phyloP scores from a whole-genome alignment of 208 protist genomes.

The Blastocrithidia nonstop region DNA sequence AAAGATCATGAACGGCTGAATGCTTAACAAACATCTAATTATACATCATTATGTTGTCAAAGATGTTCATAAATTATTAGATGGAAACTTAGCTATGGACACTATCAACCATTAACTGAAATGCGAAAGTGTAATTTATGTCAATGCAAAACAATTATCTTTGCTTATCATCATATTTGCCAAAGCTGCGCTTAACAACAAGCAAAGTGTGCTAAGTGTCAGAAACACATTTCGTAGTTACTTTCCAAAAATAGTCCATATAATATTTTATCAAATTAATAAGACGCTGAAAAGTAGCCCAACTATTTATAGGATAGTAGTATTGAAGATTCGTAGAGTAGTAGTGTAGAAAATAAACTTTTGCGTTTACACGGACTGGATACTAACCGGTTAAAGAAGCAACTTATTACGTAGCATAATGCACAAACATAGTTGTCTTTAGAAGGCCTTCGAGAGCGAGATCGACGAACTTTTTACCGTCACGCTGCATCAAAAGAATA shows the following conservation, averaged over 20 bases:
- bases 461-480: not conserved
- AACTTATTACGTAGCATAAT: slow-evolving; percentile 4
- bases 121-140: slow-evolving; percentile 59
- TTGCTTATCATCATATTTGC: slow-evolving; percentile 77
- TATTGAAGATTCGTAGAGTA: slow-evolving; percentile 51
- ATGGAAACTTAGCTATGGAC: slow-evolving; percentile 82
- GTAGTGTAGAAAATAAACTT: slow-evolving; percentile 23
- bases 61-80: slow-evolving; percentile 78
- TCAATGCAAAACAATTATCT: slow-evolving; percentile 22
- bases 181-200: slow-evolving; percentile 27
- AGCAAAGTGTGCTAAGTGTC: slow-evolving; percentile 69
- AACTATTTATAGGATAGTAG: slow-evolving; percentile 4
- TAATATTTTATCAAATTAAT: not conserved
- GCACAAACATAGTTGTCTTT: no score
- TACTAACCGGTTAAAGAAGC: slow-evolving; percentile 21
- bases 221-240: slow-evolving; percentile 21
- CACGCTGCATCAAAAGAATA: not conserved
- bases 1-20: slow-evolving; percentile 46
- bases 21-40: slow-evolving; percentile 11
- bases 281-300: slow-evolving; percentile 6
- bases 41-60: slow-evolving; percentile 68
- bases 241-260: slow-evolving; percentile 1
- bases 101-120: slow-evolving; percentile 45
- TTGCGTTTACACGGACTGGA: slow-evolving; percentile 35
- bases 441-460: no score